Base-by-base conservation (phyloP, 2,329 filamentous ascomycete species). In the Xylaria sp. region DNA sequence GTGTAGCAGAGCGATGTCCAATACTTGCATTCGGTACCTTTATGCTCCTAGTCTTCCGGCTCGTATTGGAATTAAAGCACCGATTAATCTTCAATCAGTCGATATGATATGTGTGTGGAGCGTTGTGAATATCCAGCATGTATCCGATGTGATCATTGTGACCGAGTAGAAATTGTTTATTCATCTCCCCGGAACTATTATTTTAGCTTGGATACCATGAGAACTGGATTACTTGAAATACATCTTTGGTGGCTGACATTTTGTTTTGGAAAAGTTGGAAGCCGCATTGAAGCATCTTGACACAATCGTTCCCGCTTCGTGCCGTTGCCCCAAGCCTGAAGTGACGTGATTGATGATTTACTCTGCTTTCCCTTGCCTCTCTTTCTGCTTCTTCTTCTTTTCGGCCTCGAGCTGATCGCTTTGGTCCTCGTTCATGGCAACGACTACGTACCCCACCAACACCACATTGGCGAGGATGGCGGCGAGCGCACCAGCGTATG, bases 401-500 rank as follows among this genome's bases (percentile, higher is more conserved):
- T 75, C 74, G 48, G 83, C 83, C 68, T 83, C 83, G 42, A 77
- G 69, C 72, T 81, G 80, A 20, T 87, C 85, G 2, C 82, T 81
- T 73, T 87, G 83, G 77, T 98, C 96, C 79, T 99, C 96, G 69
- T 87, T 90, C 87, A 97, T 94, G 4, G 96, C 96, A 23, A 97
- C 93, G 65, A 97, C 83, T 51, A 98, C 89, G 80, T 98, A 99
- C n/a, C 87, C 89, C 66, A 98, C 87, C 59, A 99, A 83, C 3
- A 99, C 93, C 1, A 97, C 87, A 75, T 99, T 99, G 13, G 96
- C 96, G 79, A 97, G 89, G 59, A 98, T 82, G 23, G 96, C 96
- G 1, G 96, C 96, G 40, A 92, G 84, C 0, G 89, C 94, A 15
- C 94, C 96, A 3, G 94, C 93, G 75, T 90, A 95, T 1, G 94